Conservation (phyloP, 2,329 filamentous ascomycete genomes). For the Colletotrichum plurivorum region DNA sequence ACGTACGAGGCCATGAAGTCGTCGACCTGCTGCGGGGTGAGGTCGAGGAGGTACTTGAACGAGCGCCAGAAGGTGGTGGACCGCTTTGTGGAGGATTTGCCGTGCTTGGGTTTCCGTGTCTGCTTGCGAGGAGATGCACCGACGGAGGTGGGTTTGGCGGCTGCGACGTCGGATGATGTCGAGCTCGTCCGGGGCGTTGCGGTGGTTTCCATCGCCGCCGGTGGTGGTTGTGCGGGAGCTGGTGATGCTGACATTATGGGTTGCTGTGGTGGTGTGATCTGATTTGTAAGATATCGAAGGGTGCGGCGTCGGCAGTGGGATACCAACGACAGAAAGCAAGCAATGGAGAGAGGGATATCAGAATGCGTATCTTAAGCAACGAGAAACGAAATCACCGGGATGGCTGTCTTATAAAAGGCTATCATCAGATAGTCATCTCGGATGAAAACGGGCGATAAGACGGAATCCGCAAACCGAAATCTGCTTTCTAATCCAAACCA, state of each 20-base stretch:
- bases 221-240: background rate
- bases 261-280: background rate
- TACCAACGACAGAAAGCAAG: background rate
- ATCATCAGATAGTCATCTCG: background rate
- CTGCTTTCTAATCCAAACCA: no score
- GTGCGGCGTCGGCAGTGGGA: background rate
- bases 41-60: constrained; percentile 63
- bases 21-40: constrained; percentile 65
- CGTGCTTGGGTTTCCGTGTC: background rate
- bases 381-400: background rate
- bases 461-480: no score
- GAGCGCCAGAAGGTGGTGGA: constrained; percentile 64
- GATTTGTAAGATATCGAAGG: background rate
- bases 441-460: background rate
- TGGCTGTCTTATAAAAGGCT: background rate
- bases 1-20: constrained; percentile 70
- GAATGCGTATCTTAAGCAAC: background rate
- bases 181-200: constrained; percentile 25
- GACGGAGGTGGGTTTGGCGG: constrained; percentile 12
- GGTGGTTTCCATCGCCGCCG: background rate
- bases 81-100: constrained; percentile 53
- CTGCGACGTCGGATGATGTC: constrained; percentile 31
- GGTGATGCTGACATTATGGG: constrained; percentile 28
- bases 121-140: constrained; percentile 15
- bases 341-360: constrained; percentile 12